Evolutionary conservation across 2,329 filamentous ascomycete genomes (phyloP).

Genomic region (Venturia nashicola): DNA sequence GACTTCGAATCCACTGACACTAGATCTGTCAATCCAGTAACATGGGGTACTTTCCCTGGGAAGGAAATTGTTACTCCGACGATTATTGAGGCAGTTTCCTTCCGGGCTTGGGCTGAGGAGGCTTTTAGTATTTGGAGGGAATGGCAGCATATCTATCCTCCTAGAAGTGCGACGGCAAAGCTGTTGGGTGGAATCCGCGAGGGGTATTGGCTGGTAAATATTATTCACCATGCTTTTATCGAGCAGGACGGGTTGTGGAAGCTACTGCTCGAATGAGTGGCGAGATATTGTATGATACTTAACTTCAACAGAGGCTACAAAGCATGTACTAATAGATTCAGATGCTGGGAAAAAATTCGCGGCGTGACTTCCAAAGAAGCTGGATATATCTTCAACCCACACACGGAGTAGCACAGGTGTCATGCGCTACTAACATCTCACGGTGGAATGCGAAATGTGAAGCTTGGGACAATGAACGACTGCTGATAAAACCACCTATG

Average conservation of each 20-base stretch:
- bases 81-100: constrained; percentile 91
- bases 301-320: background rate
- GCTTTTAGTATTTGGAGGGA: constrained; percentile 92
- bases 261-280: constrained; percentile 34
- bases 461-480: no score
- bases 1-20: constrained; percentile 59
- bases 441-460: no score
- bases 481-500: no score
- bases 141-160: constrained; percentile 82
- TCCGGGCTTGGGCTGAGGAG: constrained; percentile 88
- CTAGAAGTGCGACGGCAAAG: constrained; percentile 56
- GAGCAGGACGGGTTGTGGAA: constrained; percentile 62
- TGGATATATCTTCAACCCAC: no score
- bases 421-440: no score
- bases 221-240: constrained; percentile 71
- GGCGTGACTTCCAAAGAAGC: no score
- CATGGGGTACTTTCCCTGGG: constrained; percentile 89
- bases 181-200: constrained; percentile 55
- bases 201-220: constrained; percentile 80
- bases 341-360: no score
- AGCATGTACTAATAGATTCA: background rate
- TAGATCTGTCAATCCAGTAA: constrained; percentile 78
- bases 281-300: background rate
- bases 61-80: constrained; percentile 95
- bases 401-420: no score